Base-by-base conservation (phyloP, 1,284 basidiomycete species). In the Apiotrichum gamsii region DNA sequence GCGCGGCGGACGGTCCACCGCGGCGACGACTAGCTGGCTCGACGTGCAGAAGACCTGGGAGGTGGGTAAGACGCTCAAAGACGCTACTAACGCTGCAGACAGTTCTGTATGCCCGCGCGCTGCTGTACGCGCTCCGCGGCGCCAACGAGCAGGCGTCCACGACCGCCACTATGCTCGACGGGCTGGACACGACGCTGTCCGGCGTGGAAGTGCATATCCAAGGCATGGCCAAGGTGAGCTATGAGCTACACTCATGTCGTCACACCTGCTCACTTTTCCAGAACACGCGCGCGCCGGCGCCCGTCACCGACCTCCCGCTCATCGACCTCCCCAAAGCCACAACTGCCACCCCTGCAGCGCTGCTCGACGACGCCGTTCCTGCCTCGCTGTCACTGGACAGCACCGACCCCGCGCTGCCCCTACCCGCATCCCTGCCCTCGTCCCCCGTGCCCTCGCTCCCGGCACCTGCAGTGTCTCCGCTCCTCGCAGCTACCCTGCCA, bases 41-140 rank as follows among this genome's bases (percentile, higher is more conserved):
- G 56, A 57, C 16, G 59, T 72, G 3, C 65, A 64, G 25, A 63
- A 52, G 35, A 69, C 72, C 0, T 67, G 68, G 56, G 64, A 69
- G 58, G 66, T 67, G 35, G 44, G 63, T 45, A n/a, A n/a, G n/a
- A n/a, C n/a, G n/a, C n/a, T n/a, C n/a, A n/a, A n/a, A n/a, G n/a
- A n/a, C n/a, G n/a, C n/a, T n/a, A n/a, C n/a, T n/a, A n/a, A n/a
- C n/a, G n/a, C n/a, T 43, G 4, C 37, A 72, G 70, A 66, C 59
- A 19, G 56, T 67, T 3, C 43, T 60, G 18, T 70, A 70, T 45
- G 62, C 70, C 13, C 54, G 60, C 5, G 60, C 58, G 1, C 43
- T 70, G 8, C 54, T 67, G 8, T 57, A 62, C 8, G 49, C 54
- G 1, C 45, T 72, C 20, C 45, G 51, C 21, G 48, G 60, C 15